Evolutionary conservation across 176 grass and related monocot species (phyloP).

Genomic region (Metroxylon sagu): DNA sequence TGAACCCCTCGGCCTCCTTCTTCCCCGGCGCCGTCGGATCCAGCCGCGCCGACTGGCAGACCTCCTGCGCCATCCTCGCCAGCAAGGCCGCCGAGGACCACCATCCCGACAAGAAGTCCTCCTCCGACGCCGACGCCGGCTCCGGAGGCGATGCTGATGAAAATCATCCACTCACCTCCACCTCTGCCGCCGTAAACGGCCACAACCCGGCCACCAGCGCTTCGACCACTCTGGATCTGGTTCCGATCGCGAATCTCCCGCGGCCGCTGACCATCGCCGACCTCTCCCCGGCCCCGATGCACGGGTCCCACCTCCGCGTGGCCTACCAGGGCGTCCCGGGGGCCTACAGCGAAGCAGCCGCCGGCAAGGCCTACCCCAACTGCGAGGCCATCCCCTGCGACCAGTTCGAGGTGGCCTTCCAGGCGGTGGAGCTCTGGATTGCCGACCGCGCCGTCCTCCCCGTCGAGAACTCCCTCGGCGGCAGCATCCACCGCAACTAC

Average conservation of each 20-base stretch:
- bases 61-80: constrained; percentile 55
- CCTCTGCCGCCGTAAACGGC: too few species aligned
- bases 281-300: constrained; percentile 19
- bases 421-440: constrained; percentile 31
- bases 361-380: constrained; percentile 24
- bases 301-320: constrained; percentile 21
- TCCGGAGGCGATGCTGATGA: too few species aligned
- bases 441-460: constrained; percentile 35
- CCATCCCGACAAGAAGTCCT: neutral
- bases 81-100: constrained; percentile 12
- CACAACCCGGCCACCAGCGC: too few species aligned
- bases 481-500: constrained; percentile 46
- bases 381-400: constrained; percentile 33
- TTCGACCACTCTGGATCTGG: neutral
- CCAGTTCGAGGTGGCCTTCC: constrained; percentile 35
- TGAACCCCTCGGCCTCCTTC: neutral
- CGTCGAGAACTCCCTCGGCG: constrained; percentile 31
- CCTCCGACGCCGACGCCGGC: neutral
- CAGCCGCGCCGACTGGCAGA: constrained; percentile 53
- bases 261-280: constrained; percentile 26
- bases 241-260: constrained; percentile 12
- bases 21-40: neutral
- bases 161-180: too few species aligned
- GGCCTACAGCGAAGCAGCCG: constrained; percentile 35
- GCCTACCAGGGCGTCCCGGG: constrained; percentile 31